phyloP scores from a whole-genome alignment of 768 basidiomycete species.

The Pleurotus tuber-regium region DNA sequence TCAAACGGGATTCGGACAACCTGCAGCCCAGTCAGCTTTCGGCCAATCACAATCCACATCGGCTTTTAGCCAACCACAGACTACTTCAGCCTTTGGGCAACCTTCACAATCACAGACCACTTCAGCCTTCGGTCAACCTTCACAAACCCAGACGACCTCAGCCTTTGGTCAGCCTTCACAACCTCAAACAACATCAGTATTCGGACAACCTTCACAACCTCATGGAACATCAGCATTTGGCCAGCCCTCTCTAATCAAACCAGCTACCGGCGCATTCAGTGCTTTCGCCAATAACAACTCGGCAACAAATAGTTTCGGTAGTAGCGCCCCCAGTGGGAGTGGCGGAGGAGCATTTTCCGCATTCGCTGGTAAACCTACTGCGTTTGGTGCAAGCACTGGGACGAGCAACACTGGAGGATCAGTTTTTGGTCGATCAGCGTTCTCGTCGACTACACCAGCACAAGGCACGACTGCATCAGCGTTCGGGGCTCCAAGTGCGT shows the following conservation, averaged over 20 bases:
- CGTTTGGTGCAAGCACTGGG: constrained; percentile 32
- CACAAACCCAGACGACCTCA: constrained; percentile 18
- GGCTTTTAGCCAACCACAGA: constrained; percentile 4
- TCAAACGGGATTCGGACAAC: constrained; percentile 32
- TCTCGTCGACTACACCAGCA: constrained; percentile 11
- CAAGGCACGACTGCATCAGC: constrained; percentile 10
- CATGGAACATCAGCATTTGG: not conserved
- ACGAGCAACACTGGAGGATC: constrained; percentile 12
- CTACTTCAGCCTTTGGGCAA: not conserved
- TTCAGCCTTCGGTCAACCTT: constrained; percentile 28
- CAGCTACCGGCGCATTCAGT: constrained; percentile 51
- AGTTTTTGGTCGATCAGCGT: constrained; percentile 26
- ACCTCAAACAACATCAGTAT: constrained; percentile 24
- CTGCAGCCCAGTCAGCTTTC: constrained; percentile 28
- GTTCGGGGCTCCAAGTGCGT: constrained; percentile 16
- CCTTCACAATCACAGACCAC: not conserved
- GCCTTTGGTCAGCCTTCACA: constrained; percentile 15
- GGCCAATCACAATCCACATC: constrained; percentile 16
- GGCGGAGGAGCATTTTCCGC: constrained; percentile 27
- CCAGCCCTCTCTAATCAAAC: constrained; percentile 41
- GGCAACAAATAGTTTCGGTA: constrained; percentile 30
- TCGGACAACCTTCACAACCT: constrained; percentile 23
- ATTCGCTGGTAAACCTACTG: constrained; percentile 34
- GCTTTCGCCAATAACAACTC: constrained; percentile 31
- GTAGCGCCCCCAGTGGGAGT: constrained; percentile 16